Evolutionary conservation across 139 green algal species (phyloP), one percentile per base, ranked within the genome.

Genomic region (Chlamydomonas asymmetrica): DNA sequence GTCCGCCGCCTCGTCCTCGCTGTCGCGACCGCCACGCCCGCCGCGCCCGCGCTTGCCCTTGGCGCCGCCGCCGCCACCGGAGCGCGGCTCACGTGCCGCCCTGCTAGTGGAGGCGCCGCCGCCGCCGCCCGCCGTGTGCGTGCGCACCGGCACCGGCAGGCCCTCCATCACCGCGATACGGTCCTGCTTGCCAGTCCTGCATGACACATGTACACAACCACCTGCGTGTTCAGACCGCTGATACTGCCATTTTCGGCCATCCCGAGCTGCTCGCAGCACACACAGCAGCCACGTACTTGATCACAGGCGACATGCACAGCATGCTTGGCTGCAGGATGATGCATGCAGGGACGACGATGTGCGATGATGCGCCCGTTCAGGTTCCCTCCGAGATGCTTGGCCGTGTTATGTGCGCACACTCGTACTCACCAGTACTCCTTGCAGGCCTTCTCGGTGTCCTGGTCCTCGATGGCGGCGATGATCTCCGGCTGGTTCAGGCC

Each of bases 401-500:
- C 20, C 10, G 61, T 6, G 32, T 32, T 41, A 50, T 29, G 25
- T 68, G 32, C 10, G 25, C 16, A 13, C 25, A 27, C 61, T 25
- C n/a, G n/a, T 1, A 62, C 73, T 29, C 77, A 80, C 90, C 94
- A 98, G 87, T 97, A 98, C 41, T 87, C 76, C 5, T 39, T 41
- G 75, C 90, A 95, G 57, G 71, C 35, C 40, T 82, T 80, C 25
- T 92, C 70, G 1, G 89, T 78, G 84, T 98, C 94, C 70, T 96
- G 80, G 16, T 81, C 84, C 85, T 98, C 94, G 18, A 97, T 91
- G 32, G 79, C 85, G 35, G 82, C 83, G 45, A 87, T 63, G 45
- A 95, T 89, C 82, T 93, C 88, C 3, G 76, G 75, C 82, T 96
- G 87, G 76, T 95, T 96, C 48, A 98, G 79, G 9, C 94, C 94